These are phyloP conservation scores for Diplodia corticola DNA, from an alignment of 2,329 filamentous ascomycete species.

Conservation along the genomic window DNA sequence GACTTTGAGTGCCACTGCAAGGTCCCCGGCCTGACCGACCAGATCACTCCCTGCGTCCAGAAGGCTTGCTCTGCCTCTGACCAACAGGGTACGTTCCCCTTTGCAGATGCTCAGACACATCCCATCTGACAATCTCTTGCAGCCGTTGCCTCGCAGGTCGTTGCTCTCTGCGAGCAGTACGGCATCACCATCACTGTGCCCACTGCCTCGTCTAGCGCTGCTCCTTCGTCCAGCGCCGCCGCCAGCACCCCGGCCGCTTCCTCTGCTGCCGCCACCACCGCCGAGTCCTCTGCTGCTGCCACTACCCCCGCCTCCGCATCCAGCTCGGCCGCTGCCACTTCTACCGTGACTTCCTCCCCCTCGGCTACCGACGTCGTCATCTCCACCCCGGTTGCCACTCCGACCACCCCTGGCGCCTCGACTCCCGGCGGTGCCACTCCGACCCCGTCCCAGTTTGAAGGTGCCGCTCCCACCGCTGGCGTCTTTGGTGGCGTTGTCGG, in stretches of 20 bases:
- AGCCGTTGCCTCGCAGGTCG: conserved; percentile 33
- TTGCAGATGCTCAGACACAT: not conserved
- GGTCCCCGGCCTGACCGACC: conserved; percentile 44
- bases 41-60: conserved; percentile 51
- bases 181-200: conserved; percentile 36
- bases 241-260: not conserved
- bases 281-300: conserved; percentile 20
- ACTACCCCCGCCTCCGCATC: conserved; percentile 19
- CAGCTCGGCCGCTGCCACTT: conserved; percentile 1
- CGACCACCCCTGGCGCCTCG: conserved; percentile 16
- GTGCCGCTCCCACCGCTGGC: conserved; percentile 31
- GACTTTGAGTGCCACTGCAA: conserved; percentile 55
- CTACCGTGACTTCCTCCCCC: not conserved
- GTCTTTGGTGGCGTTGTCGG: conserved; percentile 9
- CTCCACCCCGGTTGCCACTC: conserved; percentile 25
- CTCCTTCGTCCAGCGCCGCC: conserved; percentile 26
- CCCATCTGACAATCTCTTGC: conserved; percentile 14
- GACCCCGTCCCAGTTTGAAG: conserved; percentile 34
- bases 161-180: conserved; percentile 35
- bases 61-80: conserved; percentile 43
- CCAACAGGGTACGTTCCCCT: conserved; percentile 39
- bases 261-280: conserved; percentile 2
- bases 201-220: conserved; percentile 21
- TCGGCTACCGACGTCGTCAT: conserved; percentile 12
- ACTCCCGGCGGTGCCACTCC: conserved; percentile 23